Base-by-base conservation (phyloP, 345 rosid genomes). In the Rhodamnia argentea region DNA sequence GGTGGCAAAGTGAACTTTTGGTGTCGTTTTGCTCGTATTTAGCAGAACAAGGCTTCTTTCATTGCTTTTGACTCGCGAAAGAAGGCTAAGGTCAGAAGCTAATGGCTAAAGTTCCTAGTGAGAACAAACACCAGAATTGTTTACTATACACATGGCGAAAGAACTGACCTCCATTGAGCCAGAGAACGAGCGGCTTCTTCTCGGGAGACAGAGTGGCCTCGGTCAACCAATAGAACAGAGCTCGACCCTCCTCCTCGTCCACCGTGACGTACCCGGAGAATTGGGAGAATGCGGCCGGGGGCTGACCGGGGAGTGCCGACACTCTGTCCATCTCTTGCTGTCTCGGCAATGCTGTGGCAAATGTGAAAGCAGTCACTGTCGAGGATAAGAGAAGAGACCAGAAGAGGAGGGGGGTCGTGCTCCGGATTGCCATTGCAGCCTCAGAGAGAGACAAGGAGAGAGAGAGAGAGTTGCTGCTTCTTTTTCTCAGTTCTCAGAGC, bases 91-190 rank as follows among this genome's bases (percentile, higher is more conserved):
- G 4, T 32, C 1, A 70, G 78, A 70, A 70, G 47, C 47, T 70
- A 37, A 18, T 40, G 81, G 81, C 22, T 18, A 23, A 40, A 4
- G 83, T 15, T 42, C n/a, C 20, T 7, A 74, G 70, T 10, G 29
- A 54, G 3, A 52, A 50, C 4, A 83, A 13, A 53, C 7, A 27
- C 60, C 42, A 59, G 23, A 23, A 14, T 44, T 15, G n/a, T 14
- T 2, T 26, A 76, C 52, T 29, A 54, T 37, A 40, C 18, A 42
- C 44, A 70, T 20, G 47, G 58, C 7, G 50, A 74, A 37, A 57
- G 76, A 32, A 91, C 92, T 91, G 85, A 96, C 99, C 99, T 94
- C 98, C 98, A 89, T 96, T 97, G 91, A 97, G 98, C 99, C 98
- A 97, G 59, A 97, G 97, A 90, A 96, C 89, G 52, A 97, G 98